Base-by-base conservation (phyloP, 805 yeast species). In the Myxozyma neglecta region DNA sequence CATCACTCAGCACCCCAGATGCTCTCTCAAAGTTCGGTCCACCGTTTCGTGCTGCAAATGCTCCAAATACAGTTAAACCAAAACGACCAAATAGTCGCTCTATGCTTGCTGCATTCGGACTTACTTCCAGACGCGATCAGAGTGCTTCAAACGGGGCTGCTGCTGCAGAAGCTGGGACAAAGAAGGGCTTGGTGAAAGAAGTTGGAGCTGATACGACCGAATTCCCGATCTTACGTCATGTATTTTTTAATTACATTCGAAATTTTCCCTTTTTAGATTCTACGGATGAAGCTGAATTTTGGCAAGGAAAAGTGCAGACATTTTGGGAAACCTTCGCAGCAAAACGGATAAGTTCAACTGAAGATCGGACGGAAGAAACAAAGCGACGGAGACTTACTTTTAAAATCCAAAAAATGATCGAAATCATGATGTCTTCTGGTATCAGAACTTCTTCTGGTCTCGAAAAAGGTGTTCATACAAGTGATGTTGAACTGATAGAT, bases 261-360 rank as follows among this genome's bases (percentile, higher is more conserved):
- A 83, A 87, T 0, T 87, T 93, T 68, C 98, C 99, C 0, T 86
- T 91, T 70, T 77, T 94, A 18, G 76, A 76, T 54, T 75, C 78
- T 53, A 68, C 79, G 0, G 75, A 80, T 45, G 80, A 82, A 48
- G 81, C 81, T 47, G 83, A 84, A 54, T 89, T 93, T 70, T 93
- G 97, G 97, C 83, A 83, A 54, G 79, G 77, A 50, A 86, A 87
- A 52, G 85, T 91, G 0, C 97, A 92, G 74, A 85, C 86, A 32
- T 90, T 92, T 70, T 83, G 87, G 70, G 96, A 91, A 71, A 82
- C 86, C 58, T 86, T 94, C 76, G 87, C 89, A 73, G 75, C 80
- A 20, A 84, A 89, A 72, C 83, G 84, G 47, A 83, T 93, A 53
- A 85, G 91, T 64, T 82, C 85, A 60, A 82, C 92, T 32, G 83